phyloP scores from a whole-genome alignment of 164 flowering plant genomes.

The Vitis rotundifolia region DNA sequence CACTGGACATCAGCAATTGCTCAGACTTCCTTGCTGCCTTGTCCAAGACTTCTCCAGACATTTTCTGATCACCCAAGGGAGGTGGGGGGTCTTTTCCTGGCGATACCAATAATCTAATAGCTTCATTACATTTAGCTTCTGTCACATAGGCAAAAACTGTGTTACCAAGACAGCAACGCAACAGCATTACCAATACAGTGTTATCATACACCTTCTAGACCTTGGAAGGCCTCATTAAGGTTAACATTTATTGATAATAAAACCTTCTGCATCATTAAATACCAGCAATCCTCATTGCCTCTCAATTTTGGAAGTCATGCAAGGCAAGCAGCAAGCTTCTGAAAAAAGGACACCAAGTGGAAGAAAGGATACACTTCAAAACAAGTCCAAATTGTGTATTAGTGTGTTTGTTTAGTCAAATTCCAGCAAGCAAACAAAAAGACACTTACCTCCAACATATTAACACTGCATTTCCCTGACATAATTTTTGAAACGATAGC shows the following conservation, averaged over 20 bases:
- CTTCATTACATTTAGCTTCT: slow-evolving; percentile 55
- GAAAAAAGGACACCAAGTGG: slow-evolving; percentile 20
- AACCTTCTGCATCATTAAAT: slow-evolving; percentile 69
- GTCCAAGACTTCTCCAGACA: slow-evolving; percentile 26
- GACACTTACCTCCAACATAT: slow-evolving; percentile 49
- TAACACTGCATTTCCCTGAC: slow-evolving; percentile 53
- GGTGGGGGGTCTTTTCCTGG: slow-evolving; percentile 75
- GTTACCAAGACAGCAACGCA: background rate
- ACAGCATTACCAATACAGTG: background rate
- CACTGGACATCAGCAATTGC: slow-evolving; percentile 32
- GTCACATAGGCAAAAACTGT: slow-evolving; percentile 17
- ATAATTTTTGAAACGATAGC: slow-evolving; percentile 60
- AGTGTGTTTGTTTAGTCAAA: background rate
- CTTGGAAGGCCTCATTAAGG: slow-evolving; percentile 67
- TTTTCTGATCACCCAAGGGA: slow-evolving; percentile 51
- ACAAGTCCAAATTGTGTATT: background rate
- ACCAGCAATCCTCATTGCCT: slow-evolving; percentile 88
- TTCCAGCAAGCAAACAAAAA: background rate
- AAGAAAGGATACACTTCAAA: background rate
- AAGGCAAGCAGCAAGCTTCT: slow-evolving; percentile 71
- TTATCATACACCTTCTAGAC: slow-evolving; percentile 66
- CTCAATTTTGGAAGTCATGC: slow-evolving; percentile 76
- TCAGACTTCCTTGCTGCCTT: slow-evolving; percentile 41
- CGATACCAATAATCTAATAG: slow-evolving; percentile 50
- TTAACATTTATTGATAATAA: slow-evolving; percentile 49